phyloP scores from a whole-genome alignment of 768 basidiomycete species.

The Tulasnella calospora region DNA sequence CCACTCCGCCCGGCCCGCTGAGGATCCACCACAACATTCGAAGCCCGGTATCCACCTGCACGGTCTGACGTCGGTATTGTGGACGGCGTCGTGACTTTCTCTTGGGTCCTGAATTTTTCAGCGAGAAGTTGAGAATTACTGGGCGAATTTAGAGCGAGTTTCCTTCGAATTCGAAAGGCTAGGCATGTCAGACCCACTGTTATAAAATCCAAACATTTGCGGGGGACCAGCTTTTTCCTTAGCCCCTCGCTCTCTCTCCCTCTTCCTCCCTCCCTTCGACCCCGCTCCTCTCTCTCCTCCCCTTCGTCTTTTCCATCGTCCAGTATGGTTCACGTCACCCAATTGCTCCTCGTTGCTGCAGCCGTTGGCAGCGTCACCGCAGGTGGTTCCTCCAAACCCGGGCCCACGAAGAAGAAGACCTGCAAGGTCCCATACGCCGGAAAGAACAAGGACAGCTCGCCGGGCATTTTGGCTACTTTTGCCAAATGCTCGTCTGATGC shows the following conservation, averaged over 20 bases:
- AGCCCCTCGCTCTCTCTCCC: neutral
- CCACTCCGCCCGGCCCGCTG: neutral
- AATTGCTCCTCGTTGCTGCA: neutral
- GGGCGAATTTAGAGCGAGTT: neutral
- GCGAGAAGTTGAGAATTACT: neutral
- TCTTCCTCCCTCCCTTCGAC: neutral
- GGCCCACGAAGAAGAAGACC: conserved; percentile 2
- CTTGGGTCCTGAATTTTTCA: neutral
- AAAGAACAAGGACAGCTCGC: conserved; percentile 37
- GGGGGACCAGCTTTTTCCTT: neutral
- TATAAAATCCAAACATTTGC: neutral
- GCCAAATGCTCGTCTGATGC: conserved; percentile 38
- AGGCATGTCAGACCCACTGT: neutral
- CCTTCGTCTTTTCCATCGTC: neutral
- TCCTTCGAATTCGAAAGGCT: neutral
- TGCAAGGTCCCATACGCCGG: conserved; percentile 21
- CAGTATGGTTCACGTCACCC: neutral
- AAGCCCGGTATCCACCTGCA: neutral
- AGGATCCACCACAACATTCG: neutral
- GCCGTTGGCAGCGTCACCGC: neutral
- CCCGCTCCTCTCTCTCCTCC: neutral
- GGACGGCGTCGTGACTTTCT: neutral
- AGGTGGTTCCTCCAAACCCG: neutral
- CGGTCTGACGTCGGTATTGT: neutral
- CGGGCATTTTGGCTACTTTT: conserved; percentile 39